Base-by-base conservation (phyloP, 2,329 filamentous ascomycete species). In the Ascochyta koolunga region DNA sequence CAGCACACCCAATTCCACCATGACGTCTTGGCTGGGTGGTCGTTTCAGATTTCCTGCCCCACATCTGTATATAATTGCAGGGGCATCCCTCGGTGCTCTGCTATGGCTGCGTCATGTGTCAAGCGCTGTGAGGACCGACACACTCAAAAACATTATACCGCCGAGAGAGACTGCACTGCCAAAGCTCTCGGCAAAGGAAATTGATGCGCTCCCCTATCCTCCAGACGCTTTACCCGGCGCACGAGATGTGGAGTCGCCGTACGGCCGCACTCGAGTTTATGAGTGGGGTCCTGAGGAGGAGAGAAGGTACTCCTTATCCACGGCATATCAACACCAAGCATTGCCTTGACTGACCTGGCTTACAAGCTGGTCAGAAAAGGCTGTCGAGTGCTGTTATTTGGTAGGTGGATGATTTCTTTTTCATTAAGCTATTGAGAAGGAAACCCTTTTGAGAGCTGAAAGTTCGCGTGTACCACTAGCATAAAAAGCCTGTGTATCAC, bases 381-480 rank as follows among this genome's bases (percentile, higher is more conserved):
- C 1, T 92, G 84, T 71, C 81, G 91, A 56, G 90, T 96, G 2
- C 88, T 96, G 83, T 76, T 93, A 1, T 91, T 93, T 68, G 87
- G 76, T 84, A 76, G 74, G 82, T 68, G 2, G 24, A 42, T n/a
- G 15, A 29, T 11, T 5, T 13, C 10, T 3, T 29, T 29, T 5
- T 13, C 15, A 11, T 13, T 4, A 13, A 13, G 13, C 27, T 5
- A 13, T 13, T 4, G 5, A 29, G 4, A 29, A 13, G 11, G 27
- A 29, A 13, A 29, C 3, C 3, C 10, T 11, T 29, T 10, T 29
- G 4, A 13, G 13, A 11, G 27, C 27, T 29, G 11, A 4, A 29
- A 8, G 8, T 27, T 11, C 11, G 8, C 25, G 11, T 11, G 25
- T 11, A 29, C 27, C 13, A 11, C 27, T 5, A 29, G 27, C 27